Evolutionary conservation across 1,284 basidiomycete genomes (phyloP).

Genomic region (Microbotryum lychnidis-dioicae): DNA sequence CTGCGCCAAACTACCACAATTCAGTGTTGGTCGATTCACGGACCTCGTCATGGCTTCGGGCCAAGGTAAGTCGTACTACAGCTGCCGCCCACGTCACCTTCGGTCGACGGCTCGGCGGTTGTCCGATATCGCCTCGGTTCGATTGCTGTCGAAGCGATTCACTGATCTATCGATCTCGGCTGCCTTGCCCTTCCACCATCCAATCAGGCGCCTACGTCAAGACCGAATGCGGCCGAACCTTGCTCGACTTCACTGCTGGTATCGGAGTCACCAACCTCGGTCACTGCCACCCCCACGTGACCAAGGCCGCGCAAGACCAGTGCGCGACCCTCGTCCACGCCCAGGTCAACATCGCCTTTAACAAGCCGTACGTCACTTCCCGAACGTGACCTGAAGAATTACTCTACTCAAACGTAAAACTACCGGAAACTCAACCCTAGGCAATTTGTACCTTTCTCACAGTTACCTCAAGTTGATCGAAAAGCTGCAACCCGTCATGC

Average conservation of each 20-base stretch:
- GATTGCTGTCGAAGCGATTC: constrained; percentile 39
- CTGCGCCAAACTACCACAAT: no score
- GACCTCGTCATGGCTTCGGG: constrained; percentile 69
- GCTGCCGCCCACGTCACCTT: no score
- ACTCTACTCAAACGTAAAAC: no score
- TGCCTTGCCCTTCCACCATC: constrained; percentile 2
- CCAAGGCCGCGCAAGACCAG: constrained; percentile 75
- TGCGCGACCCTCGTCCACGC: constrained; percentile 71
- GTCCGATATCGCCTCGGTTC: no score
- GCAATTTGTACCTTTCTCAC: no score
- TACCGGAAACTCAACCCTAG: no score
- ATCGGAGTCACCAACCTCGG: constrained; percentile 69
- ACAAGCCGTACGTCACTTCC: constrained; percentile 46
- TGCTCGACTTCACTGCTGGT: constrained; percentile 78
- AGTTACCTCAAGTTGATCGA: constrained; percentile 64
- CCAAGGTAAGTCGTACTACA: constrained; percentile 54
- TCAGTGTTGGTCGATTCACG: constrained; percentile 56
- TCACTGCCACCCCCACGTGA: constrained; percentile 78
- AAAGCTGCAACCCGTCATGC: constrained; percentile 60
- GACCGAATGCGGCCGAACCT: constrained; percentile 54
- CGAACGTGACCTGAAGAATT: no score
- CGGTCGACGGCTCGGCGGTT: no score
- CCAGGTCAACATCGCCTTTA: constrained; percentile 69
- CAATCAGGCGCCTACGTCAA: constrained; percentile 14
- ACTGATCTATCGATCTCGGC: no score